Percentiles rank a stretch among this genome's conserved stretches.
These are phyloP conservation scores for Xanthoparmelia taractica DNA, from an alignment of 495 filamentous ascomycete genomes.

Conservation along the genomic window DNA sequence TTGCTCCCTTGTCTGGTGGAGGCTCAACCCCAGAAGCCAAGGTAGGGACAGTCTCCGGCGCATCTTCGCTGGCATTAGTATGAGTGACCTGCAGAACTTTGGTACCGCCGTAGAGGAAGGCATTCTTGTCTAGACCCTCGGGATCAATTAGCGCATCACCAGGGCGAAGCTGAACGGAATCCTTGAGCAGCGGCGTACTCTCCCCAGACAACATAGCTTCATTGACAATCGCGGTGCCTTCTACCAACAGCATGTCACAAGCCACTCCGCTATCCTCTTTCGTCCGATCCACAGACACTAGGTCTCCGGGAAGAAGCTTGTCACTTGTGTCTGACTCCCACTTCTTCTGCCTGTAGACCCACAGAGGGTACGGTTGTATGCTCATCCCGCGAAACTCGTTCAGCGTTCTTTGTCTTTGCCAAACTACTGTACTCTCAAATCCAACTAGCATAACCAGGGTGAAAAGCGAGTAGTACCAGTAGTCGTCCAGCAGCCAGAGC, in stretches of 20 bases:
- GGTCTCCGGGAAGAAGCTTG: constrained; percentile 89
- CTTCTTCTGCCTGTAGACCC: constrained; percentile 73
- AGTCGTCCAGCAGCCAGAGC: constrained; percentile 97
- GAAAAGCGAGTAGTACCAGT: constrained; percentile 99
- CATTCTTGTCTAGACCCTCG: constrained; percentile 90
- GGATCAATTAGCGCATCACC: constrained; percentile 76
- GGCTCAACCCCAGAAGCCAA: constrained; percentile 64
- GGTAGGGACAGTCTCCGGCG: constrained; percentile 49
- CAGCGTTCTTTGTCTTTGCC: constrained; percentile 95
- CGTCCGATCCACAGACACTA: constrained; percentile 87
- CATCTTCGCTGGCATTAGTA: constrained; percentile 60
- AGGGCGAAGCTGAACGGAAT: constrained; percentile 88
- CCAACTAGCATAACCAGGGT: constrained; percentile 96
- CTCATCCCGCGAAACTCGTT: constrained; percentile 98
- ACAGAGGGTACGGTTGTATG: constrained; percentile 94
- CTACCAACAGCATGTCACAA: constrained; percentile 91
- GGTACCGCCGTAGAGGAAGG: constrained; percentile 92
- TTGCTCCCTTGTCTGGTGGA: constrained; percentile 82
- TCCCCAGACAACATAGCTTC: constrained; percentile 99
- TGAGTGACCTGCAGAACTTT: constrained; percentile 96
- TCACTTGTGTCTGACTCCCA: constrained; percentile 91
- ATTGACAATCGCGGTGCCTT: constrained; percentile 95
- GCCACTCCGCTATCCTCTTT: constrained; percentile 97
- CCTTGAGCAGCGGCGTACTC: constrained; percentile 93
- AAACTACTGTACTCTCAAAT: constrained; percentile 98